phyloP scores from a whole-genome alignment of 192 early-diverging fungal species.

The Tieghemiomyces parasiticus region DNA sequence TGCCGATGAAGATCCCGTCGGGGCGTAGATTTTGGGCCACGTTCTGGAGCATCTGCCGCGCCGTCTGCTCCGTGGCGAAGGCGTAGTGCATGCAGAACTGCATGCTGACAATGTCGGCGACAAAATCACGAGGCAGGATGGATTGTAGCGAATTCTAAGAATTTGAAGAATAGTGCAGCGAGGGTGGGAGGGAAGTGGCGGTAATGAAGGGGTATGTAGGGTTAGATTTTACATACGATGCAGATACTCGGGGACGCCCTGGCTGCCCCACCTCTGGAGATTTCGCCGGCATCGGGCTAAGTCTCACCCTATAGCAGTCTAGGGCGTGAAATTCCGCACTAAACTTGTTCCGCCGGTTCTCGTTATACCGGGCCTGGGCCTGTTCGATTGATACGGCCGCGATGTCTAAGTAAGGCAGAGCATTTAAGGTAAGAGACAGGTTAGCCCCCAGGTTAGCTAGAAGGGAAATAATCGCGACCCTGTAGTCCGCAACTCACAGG shows the following conservation, averaged over 20 bases:
- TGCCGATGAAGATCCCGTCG: constrained; percentile 81
- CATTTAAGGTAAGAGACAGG: too few species aligned
- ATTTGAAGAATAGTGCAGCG: too few species aligned
- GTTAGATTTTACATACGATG: too few species aligned
- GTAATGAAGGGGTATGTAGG: too few species aligned
- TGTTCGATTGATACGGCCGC: constrained; percentile 74
- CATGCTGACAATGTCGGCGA: constrained; percentile 77
- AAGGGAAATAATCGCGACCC: too few species aligned
- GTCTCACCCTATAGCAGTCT: constrained; percentile 70
- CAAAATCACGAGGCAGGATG: constrained; percentile 26
- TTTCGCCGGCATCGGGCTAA: background rate
- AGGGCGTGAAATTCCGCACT: constrained; percentile 60
- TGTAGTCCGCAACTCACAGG: too few species aligned
- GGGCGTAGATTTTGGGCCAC: constrained; percentile 46
- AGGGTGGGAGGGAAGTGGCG: too few species aligned
- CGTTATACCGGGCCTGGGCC: constrained; percentile 49
- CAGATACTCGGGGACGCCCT: too few species aligned
- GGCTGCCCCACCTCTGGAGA: too few species aligned
- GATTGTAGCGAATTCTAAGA: constrained; percentile 38
- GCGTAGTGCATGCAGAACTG: constrained; percentile 98
- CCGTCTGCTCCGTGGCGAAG: constrained; percentile 73
- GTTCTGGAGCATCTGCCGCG: constrained; percentile 65
- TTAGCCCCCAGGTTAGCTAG: too few species aligned
- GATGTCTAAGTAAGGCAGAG: constrained; percentile 44
- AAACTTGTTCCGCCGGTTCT: constrained; percentile 37